Conservation (phyloP, 2,329 filamentous ascomycete genomes). For the Microcyclospora pomicola region DNA sequence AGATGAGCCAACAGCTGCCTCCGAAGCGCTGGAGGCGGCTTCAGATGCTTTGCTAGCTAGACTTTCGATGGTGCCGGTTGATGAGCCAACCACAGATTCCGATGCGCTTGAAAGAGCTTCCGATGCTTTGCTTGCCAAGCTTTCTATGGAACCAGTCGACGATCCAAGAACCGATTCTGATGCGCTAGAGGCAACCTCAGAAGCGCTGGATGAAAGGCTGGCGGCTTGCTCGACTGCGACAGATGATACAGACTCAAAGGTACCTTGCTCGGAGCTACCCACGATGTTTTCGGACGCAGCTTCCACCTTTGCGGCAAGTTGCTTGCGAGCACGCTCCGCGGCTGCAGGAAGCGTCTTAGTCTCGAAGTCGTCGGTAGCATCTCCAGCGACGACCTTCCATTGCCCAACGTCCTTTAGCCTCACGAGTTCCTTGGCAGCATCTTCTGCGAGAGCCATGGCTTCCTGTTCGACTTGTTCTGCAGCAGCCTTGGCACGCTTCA, state of each 20-base stretch:
- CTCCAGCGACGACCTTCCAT: constrained; percentile 68
- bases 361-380: constrained; percentile 67
- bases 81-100: constrained; percentile 10
- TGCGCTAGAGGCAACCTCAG: constrained; percentile 1
- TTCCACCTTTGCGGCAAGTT: constrained; percentile 20
- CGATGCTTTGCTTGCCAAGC: constrained; percentile 35
- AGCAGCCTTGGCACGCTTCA: constrained; percentile 53
- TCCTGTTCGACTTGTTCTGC: constrained; percentile 58
- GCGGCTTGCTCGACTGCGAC: constrained; percentile 15
- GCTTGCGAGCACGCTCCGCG: constrained; percentile 32
- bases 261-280: constrained; percentile 22
- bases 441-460: constrained; percentile 67
- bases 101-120: too few relatives aligned
- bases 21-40: constrained; percentile 1
- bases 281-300: constrained; percentile 23
- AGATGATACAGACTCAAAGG: constrained; percentile 24
- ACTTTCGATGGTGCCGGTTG: constrained; percentile 9
- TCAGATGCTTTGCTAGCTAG: constrained; percentile 34
- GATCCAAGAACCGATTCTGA: constrained; percentile 9
- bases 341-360: constrained; percentile 48
- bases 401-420: constrained; percentile 69
- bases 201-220: constrained; percentile 17
- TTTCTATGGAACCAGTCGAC: constrained; percentile 10
- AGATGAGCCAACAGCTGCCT: constrained; percentile 11
- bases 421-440: constrained; percentile 64